Evolutionary conservation across 352 stramenopile species (phyloP), one percentile per base, ranked within the genome.

Genomic region (Pythium aquatile): DNA sequence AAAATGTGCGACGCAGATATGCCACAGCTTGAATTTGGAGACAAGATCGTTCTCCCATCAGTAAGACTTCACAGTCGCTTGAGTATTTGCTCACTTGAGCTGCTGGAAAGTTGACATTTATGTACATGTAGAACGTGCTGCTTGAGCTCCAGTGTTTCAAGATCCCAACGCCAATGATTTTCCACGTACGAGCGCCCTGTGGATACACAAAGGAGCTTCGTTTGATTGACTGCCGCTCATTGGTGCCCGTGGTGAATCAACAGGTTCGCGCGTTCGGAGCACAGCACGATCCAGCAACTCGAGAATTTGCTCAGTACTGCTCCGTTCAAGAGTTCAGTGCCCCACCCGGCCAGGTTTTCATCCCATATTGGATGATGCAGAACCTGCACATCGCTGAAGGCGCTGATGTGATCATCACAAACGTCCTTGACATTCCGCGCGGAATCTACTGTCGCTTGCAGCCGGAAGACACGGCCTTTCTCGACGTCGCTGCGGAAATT

Each of bases 341-440:
- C 28, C 72, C 78, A 2, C 63, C 78, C 29, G 78, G 74, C 2
- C 70, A 86, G 51, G 74, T 76, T 16, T 90, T 81, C 46, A 71
- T 86, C 17, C 81, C 81, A 1, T 87, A 85, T 57, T 90, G 81
- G 81, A 84, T 90, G 33, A 90, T 90, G 81, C 77, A 88, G 56
- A 82, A 79, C 54, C 65, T 88, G 6, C 24, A 70, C 4, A 59
- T 85, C 28, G 33, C 59, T 0, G 81, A 88, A 70, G 81, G 77
- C 7, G 68, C 52, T 0, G 62, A 63, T 9, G 68, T 87, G 9
- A 58, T 75, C n/a, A 51, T 87, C 10, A 75, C 69, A 2, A 85
- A 69, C 24, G 58, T 74, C 3, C 9, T 49, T 5, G 55, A 75
- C 24, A 63, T 83, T 13, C 77, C 79, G 46, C 63, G 69, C 0